These are phyloP conservation scores for Penicillium crustosum DNA, from an alignment of 2,329 filamentous ascomycete species.

Conservation along the genomic window DNA sequence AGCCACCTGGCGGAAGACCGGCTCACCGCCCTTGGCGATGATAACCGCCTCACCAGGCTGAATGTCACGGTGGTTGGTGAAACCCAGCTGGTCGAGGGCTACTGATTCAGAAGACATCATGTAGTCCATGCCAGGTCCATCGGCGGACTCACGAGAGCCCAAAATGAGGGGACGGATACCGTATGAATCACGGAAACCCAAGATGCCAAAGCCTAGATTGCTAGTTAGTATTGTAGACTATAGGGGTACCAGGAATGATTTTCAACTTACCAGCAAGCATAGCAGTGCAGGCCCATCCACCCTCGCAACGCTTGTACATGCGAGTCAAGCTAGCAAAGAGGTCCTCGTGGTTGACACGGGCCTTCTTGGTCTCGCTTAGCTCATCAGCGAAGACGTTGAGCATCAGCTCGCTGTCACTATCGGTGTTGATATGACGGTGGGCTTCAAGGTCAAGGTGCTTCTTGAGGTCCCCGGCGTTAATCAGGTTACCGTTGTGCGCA, in stretches of 20 bases:
- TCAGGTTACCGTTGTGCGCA: slow-evolving; percentile 84
- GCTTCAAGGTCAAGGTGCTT: slow-evolving; percentile 73
- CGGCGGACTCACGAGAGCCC: slow-evolving; percentile 69
- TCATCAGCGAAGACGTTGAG: slow-evolving; percentile 86
- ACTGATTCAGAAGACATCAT: slow-evolving; percentile 90
- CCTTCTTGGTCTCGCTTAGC: slow-evolving; percentile 76
- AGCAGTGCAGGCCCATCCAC: slow-evolving; percentile 76
- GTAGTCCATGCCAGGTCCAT: slow-evolving; percentile 70
- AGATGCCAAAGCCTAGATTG: slow-evolving; percentile 66
- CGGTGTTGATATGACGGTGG: slow-evolving; percentile 84
- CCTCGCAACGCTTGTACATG: slow-evolving; percentile 72
- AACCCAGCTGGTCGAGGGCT: slow-evolving; percentile 77
- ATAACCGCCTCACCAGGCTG: slow-evolving; percentile 82
- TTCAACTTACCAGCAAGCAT: slow-evolving; percentile 66
- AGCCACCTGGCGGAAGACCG: slow-evolving; percentile 74
- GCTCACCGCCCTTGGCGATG: slow-evolving; percentile 72
- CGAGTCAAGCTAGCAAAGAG: slow-evolving; percentile 69
- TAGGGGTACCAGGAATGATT: background rate
- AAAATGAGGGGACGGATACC: slow-evolving; percentile 82
- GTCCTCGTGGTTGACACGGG: slow-evolving; percentile 74
- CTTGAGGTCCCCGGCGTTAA: slow-evolving; percentile 71
- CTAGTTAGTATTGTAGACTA: slow-evolving; percentile 18
- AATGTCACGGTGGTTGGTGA: slow-evolving; percentile 73
- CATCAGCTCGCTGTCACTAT: slow-evolving; percentile 83
- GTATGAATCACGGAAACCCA: slow-evolving; percentile 75